Base-by-base conservation (phyloP, 1,284 basidiomycete species). In the Ustanciosporium gigantosporum region DNA sequence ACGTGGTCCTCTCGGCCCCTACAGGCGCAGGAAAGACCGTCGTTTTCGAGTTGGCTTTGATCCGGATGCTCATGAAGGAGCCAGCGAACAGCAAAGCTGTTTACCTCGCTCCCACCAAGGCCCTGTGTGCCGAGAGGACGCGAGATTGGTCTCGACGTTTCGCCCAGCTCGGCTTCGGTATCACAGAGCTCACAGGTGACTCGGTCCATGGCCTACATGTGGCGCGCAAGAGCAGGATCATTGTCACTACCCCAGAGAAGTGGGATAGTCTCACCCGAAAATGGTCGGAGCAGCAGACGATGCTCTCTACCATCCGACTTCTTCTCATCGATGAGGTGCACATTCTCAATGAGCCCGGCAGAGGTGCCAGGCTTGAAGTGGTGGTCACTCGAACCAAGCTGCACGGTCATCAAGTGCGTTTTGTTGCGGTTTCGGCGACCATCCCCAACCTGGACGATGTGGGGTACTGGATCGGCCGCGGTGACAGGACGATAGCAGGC, bases 391-490 rank as follows among this genome's bases (percentile, higher is more conserved):
- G 94, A n/a, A 94, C 95, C 89, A 91, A 88, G 78, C 80, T 85
- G 40, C 53, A 64, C 34, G 46, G 59, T n/a, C 80, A 81, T 2
- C 79, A 80, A 1, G 85, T 90, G 17, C 86, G 93, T 5, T 90
- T 96, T 72, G 80, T 96, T 22, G 84, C 94, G 5, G 85, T 96
- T 22, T 94, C 91, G 0, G 94, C 94, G 1, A 96, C 94, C 0
- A 88, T 91, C 0, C 94, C 94, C 0, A 98, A 98, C 68, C 88
- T 93, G 42, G 81, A 85, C 31, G 94, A 98, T 70, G 85, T 98
- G 21, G 91, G 91, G 0, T 78, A 81, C 36, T 97, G 93, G 94
- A 86, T 97, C 40, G 87, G 88, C 1, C 43, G 25, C 15, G 31
- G 14, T 5, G 37, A 27, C 37, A 23, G 21, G 11, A 8, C 32